A percentile compares a stretch with the other conserved stretches of the same genome.
These are phyloP conservation scores for Chlorella sorokiniana DNA, from an alignment of 139 green algal genomes.

Conservation along the genomic window DNA sequence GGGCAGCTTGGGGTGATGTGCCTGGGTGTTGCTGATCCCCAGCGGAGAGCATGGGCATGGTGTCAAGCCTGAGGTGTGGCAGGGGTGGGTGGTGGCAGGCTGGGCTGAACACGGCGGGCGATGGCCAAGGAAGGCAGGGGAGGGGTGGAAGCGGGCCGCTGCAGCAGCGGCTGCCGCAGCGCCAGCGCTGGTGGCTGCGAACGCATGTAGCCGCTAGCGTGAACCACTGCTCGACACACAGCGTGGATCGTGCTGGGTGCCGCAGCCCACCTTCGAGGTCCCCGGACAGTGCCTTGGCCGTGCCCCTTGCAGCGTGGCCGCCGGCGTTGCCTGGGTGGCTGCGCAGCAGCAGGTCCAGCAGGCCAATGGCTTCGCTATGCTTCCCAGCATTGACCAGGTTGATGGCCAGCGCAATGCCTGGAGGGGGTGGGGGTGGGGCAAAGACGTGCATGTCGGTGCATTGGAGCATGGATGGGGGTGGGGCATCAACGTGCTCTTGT, in stretches of 20 bases:
- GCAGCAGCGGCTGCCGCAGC: too few species aligned
- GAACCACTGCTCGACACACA: too few species aligned
- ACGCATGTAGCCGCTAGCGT: too few species aligned
- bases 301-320: slow-evolving; percentile 75
- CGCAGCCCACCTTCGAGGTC: slow-evolving; percentile 60
- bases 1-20: not conserved
- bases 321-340: slow-evolving; percentile 53
- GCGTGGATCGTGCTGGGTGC: too few species aligned
- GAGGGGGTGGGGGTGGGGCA: too few species aligned
- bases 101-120: too few species aligned
- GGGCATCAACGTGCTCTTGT: not conserved
- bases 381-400: slow-evolving; percentile 67
- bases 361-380: slow-evolving; percentile 58
- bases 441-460: not conserved
- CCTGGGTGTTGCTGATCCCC: not conserved
- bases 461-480: not conserved
- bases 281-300: slow-evolving; percentile 68
- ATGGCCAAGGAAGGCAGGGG: too few species aligned
- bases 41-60: not conserved
- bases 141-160: too few species aligned
- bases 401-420: slow-evolving; percentile 28
- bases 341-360: slow-evolving; percentile 72
- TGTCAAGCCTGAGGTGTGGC: not conserved
- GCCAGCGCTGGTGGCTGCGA: too few species aligned
- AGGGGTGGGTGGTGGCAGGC: too few species aligned